phyloP scores from a whole-genome alignment of 140 eudicot species.

The Erigeron philadelphicus region DNA sequence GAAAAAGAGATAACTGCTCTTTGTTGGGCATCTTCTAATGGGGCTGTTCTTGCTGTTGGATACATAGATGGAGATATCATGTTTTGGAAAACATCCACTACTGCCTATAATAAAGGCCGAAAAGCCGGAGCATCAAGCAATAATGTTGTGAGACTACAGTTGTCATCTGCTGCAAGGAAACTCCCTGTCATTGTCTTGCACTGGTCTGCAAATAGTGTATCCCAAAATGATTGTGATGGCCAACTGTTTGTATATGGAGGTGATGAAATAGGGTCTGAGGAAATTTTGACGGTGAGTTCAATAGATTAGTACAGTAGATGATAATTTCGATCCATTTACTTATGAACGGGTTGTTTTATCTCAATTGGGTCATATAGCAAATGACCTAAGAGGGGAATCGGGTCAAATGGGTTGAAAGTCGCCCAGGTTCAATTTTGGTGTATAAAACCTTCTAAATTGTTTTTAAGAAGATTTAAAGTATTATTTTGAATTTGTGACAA shows the following conservation, averaged over 20 bases:
- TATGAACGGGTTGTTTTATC: conserved; percentile 11
- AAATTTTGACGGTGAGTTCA: conserved; percentile 68
- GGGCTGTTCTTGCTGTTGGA: conserved; percentile 75
- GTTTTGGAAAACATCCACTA: conserved; percentile 61
- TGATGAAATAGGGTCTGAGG: conserved; percentile 79
- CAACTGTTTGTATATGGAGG: conserved; percentile 77
- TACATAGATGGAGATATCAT: conserved; percentile 85
- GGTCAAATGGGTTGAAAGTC: conserved; percentile 6
- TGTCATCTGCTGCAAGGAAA: conserved; percentile 60
- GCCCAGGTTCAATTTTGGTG: not conserved
- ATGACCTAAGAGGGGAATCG: conserved; percentile 2
- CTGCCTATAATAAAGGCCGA: conserved; percentile 38
- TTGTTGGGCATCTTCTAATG: conserved; percentile 85
- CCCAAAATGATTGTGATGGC: conserved; percentile 56
- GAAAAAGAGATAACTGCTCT: conserved; percentile 86
- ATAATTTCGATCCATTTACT: not conserved
- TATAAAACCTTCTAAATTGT: not conserved
- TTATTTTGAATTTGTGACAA: not conserved
- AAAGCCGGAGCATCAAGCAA: conserved; percentile 38
- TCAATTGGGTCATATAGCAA: not conserved
- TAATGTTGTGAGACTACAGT: conserved; percentile 67
- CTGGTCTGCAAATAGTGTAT: conserved; percentile 54
- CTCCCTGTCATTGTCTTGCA: conserved; percentile 68
- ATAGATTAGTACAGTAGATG: conserved; percentile 8
- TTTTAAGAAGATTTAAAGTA: not conserved